Evolutionary conservation across 169 alveolate genomes (phyloP), one percentile per base, ranked within the genome.

Genomic region (Cryptosporidium sp.): DNA sequence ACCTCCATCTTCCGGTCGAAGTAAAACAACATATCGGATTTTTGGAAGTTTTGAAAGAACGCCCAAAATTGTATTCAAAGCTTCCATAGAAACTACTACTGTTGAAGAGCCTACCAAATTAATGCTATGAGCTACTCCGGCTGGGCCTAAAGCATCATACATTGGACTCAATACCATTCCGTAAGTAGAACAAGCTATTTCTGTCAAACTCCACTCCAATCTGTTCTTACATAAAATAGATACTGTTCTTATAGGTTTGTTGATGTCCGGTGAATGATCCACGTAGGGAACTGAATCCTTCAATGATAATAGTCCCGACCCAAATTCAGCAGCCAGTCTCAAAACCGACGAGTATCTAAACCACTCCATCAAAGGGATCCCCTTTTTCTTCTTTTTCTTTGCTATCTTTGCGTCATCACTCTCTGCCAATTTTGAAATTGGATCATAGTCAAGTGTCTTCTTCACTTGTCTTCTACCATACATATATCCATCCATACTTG

Each of bases 81-180:
- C 89, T 29, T 80, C 89, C 80, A 80, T 62, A 9, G 89, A 80
- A 26, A 80, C 89, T 21, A 80, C 67, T 9, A 80, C 50, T 58
- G 89, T 80, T 41, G 73, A 62, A 26, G 89, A 80, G 67, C 70
- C 55, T 21, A 80, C 80, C 74, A 80, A 23, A 61, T 80, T 80
- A 43, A 80, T 80, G 51, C 89, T 80, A 33, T 80, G 75, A 6
- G 89, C 62, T 14, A 80, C 75, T 61, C 89, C 89, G 12, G 94
- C 94, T 18, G 65, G 61, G 21, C 96, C 97, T 65, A 94, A 91
- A 6, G 97, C 92, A 69, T 94, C 92, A 62, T 94, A 94, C 48
- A 94, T 92, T 3, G 97, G 97, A 35, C 94, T 96, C 35, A 94
- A 86, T 48, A 95, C 93, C 16, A 85, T 92, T 16, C 95, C 96